Conservation (phyloP, 2,329 filamentous ascomycete genomes). For the Penicillium sp. region DNA sequence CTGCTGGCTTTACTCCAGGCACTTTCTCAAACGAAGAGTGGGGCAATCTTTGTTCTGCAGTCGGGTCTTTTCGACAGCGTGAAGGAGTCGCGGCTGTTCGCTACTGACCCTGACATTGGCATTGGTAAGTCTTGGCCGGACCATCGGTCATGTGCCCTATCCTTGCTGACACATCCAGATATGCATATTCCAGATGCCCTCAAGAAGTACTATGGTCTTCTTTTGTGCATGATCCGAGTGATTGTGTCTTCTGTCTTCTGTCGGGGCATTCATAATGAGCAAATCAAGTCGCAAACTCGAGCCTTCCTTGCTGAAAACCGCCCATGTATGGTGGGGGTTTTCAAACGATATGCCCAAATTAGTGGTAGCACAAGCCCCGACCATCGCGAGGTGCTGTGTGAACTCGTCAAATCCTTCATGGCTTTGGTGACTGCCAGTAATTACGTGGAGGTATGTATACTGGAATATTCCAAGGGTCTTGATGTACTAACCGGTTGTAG, state of each 20-base stretch:
- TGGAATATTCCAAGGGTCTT: neutral
- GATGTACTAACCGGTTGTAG: constrained; percentile 25
- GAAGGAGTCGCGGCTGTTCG: constrained; percentile 76
- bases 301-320: constrained; percentile 77
- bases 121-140: constrained; percentile 50
- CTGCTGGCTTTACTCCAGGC: constrained; percentile 77
- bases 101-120: constrained; percentile 86
- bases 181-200: constrained; percentile 64
- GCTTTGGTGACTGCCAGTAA: constrained; percentile 74
- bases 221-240: constrained; percentile 73
- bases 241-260: constrained; percentile 75
- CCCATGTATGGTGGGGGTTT: constrained; percentile 75
- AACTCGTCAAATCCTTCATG: constrained; percentile 79
- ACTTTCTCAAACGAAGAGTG: constrained; percentile 74
- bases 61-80: constrained; percentile 79
- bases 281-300: constrained; percentile 65
- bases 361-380: constrained; percentile 47
- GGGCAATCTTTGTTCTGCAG: constrained; percentile 80
- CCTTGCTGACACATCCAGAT: constrained; percentile 40
- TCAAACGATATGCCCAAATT: constrained; percentile 82
- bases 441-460: constrained; percentile 69
- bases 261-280: constrained; percentile 72
- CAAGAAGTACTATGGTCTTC: constrained; percentile 74
- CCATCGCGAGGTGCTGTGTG: constrained; percentile 60
- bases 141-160: constrained; percentile 4